Base-by-base conservation (phyloP, 306 rosid species). In the Prunus kanzakura region DNA sequence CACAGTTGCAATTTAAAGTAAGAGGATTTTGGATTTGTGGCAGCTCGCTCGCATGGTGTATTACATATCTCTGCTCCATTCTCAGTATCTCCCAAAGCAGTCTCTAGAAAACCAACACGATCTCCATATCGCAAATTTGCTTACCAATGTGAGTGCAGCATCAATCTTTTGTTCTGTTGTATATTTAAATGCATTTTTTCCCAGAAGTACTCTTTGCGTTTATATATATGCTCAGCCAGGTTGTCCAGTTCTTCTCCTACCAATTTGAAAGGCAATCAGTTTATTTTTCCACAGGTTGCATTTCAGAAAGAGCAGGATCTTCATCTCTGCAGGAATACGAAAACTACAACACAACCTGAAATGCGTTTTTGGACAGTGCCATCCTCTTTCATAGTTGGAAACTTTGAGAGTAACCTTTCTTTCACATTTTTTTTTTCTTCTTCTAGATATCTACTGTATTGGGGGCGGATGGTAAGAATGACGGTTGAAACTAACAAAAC, bases 181-280 rank as follows among this genome's bases (percentile, higher is more conserved):
- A 35, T 32, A 18, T 50, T 51, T 29, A 9, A 2, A 20, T 71
- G 63, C 20, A 51, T 20, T 12, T n/a, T 15, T 52, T n/a, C 35
- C 49, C 15, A 55, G 60, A 3, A 49, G 29, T 15, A 0, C 46
- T 50, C 73, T 4, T 14, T 14, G 45, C 29, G 8, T 23, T 47
- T 13, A 8, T 29, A 25, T 67, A 4, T 67, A 4, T 1, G 43
- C 43, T 20, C 13, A 43, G 16, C 69, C 30, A 67, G 22, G 19
- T 47, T 68, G 3, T 46, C 22, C 22, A 23, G 23, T 23, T 47
- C 58, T 68, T 68, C 51, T 16, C 25, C 60, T 52, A 30, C 45
- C 46, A 29, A 71, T 71, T 71, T 20, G 25, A 20, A 55, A 55
- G 65, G 76, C 76, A 20, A 35, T 30, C 62, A 5, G 30, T n/a